Percentiles rank a stretch among this genome's conserved stretches.
Evolutionary conservation across 345 rosid species (phyloP).

Genomic region (Cardamine resedifolia): DNA sequence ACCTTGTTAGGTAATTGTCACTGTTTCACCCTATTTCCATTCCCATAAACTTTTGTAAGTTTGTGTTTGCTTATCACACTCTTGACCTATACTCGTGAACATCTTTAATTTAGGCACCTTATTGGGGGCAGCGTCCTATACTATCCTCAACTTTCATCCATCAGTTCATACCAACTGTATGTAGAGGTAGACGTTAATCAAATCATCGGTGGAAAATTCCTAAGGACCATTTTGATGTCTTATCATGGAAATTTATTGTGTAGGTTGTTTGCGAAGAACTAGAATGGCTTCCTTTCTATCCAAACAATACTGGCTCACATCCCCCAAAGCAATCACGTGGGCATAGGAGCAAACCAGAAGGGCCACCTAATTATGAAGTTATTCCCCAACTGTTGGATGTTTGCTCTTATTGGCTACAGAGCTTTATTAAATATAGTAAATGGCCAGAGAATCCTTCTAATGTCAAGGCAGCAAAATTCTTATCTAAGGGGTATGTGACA

Average conservation of each 20-base stretch:
- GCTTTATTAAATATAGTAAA: constrained; percentile 87
- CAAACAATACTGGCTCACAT: constrained; percentile 43
- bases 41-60: neutral
- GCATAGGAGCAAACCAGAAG: constrained; percentile 58
- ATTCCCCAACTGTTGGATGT: constrained; percentile 66
- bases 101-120: constrained; percentile 57
- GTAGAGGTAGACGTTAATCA: constrained; percentile 72
- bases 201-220: constrained; percentile 10
- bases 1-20: constrained; percentile 67
- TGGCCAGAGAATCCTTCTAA: constrained; percentile 90
- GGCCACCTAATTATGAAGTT: constrained; percentile 77
- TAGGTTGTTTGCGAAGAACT: constrained; percentile 96
- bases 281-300: constrained; percentile 91
- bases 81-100: constrained; percentile 3
- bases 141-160: constrained; percentile 94
- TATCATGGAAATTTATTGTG: constrained; percentile 28
- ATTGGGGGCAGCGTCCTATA: constrained; percentile 90
- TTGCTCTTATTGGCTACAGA: constrained; percentile 92
- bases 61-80: constrained; percentile 21
- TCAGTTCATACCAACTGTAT: constrained; percentile 92
- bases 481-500: constrained; percentile 73
- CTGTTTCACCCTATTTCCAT: constrained; percentile 17
- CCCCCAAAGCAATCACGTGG: constrained; percentile 49
- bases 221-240: constrained; percentile 21
- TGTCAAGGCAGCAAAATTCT: constrained; percentile 82